Evolutionary conservation across 768 basidiomycete genomes (phyloP).

Genomic region (Gloeopeniophorella convolvens): DNA sequence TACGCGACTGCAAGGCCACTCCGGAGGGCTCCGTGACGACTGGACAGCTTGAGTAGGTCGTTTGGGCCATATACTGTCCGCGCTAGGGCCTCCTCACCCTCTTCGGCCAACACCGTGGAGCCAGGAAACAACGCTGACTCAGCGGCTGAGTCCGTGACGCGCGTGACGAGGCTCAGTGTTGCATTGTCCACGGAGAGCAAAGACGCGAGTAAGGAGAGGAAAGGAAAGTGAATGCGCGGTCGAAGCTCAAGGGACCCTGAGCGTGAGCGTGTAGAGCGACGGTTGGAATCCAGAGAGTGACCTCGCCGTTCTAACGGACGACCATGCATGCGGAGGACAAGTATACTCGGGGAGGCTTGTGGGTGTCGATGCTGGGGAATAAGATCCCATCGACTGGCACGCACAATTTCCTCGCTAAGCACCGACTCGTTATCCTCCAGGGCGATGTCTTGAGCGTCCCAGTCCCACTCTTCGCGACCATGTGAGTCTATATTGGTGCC

Average conservation of each 20-base stretch:
- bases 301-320: not conserved
- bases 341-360: not conserved
- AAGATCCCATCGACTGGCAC: not conserved
- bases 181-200: slow-evolving; percentile 2
- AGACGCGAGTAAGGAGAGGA: not conserved
- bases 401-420: not conserved
- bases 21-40: not conserved
- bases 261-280: not conserved
- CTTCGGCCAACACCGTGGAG: not conserved
- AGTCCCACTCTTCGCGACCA: not conserved
- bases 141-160: too few relatives aligned
- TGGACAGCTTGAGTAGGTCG: not conserved
- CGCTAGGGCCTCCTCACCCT: not conserved
- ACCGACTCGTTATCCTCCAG: not conserved
- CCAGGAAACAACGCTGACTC: slow-evolving; percentile 3
- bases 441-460: not conserved
- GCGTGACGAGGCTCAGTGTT: not conserved
- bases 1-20: not conserved
- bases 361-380: not conserved
- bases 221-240: not conserved
- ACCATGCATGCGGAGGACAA: not conserved
- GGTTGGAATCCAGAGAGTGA: not conserved
- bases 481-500: not conserved
- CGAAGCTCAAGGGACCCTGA: not conserved
- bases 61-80: not conserved